phyloP scores from a whole-genome alignment of 2,329 filamentous ascomycete genomes.

The Aspergillus jensenii region DNA sequence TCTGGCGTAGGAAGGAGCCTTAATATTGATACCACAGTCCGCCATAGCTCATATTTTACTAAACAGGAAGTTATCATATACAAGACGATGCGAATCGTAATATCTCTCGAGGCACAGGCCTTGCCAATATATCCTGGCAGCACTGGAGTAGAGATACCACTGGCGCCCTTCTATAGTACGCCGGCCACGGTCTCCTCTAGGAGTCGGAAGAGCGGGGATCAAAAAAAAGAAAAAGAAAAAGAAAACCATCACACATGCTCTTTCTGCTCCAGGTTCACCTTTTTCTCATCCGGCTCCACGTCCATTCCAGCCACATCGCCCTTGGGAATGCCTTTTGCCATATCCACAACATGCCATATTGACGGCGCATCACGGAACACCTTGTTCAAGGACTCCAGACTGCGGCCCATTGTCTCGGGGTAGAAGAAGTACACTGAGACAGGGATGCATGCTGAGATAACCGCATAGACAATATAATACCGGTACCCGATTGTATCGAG shows the following conservation, averaged over 20 bases:
- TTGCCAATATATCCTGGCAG: no score
- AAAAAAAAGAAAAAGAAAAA: not conserved
- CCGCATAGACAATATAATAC: slow-evolving; percentile 21
- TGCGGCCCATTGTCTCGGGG: slow-evolving; percentile 21
- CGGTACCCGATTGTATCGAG: slow-evolving; percentile 18
- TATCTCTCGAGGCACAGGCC: no score
- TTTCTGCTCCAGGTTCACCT: not conserved
- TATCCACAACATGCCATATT: slow-evolving; percentile 9
- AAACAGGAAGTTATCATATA: no score
- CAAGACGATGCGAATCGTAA: no score
- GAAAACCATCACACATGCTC: not conserved
- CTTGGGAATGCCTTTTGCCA: slow-evolving; percentile 5
- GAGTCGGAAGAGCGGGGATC: not conserved
- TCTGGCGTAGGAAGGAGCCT: no score
- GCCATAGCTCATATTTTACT: no score
- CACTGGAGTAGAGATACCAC: no score
- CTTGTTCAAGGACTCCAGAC: slow-evolving; percentile 18
- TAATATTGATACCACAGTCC: no score
- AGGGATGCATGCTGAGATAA: slow-evolving; percentile 15
- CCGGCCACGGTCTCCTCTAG: no score
- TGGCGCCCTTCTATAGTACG: no score
- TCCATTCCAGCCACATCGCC: not conserved
- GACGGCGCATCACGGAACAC: slow-evolving; percentile 20
- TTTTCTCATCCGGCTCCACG: not conserved
- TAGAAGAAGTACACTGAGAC: slow-evolving; percentile 21